phyloP scores from a whole-genome alignment of 371 early-diverging fungal species.

The Rhizomucor miehei region DNA sequence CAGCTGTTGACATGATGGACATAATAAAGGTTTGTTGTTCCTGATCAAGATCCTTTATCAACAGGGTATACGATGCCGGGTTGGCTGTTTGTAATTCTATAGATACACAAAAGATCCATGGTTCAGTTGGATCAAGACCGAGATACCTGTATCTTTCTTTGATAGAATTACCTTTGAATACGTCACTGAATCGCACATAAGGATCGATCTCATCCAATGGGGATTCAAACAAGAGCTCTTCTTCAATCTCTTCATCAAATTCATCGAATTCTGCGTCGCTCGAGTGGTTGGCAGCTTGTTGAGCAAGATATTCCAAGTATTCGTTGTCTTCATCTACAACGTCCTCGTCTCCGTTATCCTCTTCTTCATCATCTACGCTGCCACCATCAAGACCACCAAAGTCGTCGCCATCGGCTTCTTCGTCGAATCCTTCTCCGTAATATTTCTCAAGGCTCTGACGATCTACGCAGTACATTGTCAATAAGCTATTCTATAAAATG shows the following conservation, averaged over 20 bases:
- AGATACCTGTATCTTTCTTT: neutral
- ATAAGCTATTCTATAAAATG: neutral
- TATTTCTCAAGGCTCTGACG: constrained; percentile 63
- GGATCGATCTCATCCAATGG: constrained; percentile 85
- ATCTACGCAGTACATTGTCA: constrained; percentile 28
- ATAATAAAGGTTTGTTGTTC: constrained; percentile 48
- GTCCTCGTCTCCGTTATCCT: constrained; percentile 49
- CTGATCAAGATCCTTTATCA: constrained; percentile 49
- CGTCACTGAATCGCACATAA: constrained; percentile 69
- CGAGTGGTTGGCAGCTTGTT: constrained; percentile 41
- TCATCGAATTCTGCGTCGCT: constrained; percentile 52
- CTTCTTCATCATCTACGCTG: constrained; percentile 37
- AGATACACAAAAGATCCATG: neutral
- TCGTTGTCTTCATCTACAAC: constrained; percentile 60
- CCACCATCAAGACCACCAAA: constrained; percentile 32
- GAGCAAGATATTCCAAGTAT: constrained; percentile 64
- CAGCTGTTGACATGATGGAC: constrained; percentile 40
- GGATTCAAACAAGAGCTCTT: constrained; percentile 78
- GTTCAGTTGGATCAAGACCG: neutral
- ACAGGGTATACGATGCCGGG: constrained; percentile 44
- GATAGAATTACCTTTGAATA: constrained; percentile 29
- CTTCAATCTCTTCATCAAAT: constrained; percentile 67
- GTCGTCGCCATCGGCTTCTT: constrained; percentile 56
- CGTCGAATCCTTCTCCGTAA: constrained; percentile 63
- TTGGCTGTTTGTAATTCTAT: constrained; percentile 41